These are phyloP conservation scores for Geosmithia putterillii DNA, from an alignment of 2,329 filamentous ascomycete genomes.

Conservation along the genomic window DNA sequence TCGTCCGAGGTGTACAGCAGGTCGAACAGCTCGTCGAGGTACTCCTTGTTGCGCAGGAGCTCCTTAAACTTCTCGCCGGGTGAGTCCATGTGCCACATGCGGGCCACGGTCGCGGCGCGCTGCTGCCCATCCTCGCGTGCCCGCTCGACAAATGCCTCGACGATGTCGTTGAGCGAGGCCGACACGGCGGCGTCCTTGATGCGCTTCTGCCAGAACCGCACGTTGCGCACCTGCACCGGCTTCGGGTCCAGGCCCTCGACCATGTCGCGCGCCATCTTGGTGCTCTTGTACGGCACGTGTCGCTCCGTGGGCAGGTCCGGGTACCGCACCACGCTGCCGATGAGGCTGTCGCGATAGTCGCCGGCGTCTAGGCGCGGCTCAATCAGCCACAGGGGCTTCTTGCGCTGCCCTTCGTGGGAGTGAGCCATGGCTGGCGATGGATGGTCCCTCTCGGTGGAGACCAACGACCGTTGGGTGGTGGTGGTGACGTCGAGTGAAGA, in stretches of 20 bases:
- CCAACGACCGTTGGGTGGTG: not conserved
- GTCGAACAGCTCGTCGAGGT: constrained; percentile 14
- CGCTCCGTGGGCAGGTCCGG: constrained; percentile 12
- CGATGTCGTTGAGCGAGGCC: constrained; percentile 12
- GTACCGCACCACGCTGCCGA: constrained; percentile 16
- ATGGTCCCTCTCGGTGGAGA: not conserved
- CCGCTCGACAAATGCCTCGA: constrained; percentile 12
- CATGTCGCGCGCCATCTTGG: constrained; percentile 10
- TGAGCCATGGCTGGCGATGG: not conserved
- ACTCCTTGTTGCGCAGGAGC: constrained; percentile 11
- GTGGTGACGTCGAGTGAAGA: too few species aligned
- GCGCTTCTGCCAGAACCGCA: constrained; percentile 13
- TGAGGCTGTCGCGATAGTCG: constrained; percentile 15
- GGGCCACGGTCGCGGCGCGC: constrained; percentile 12
- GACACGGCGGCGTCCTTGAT: constrained; percentile 11
- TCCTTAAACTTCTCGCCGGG: constrained; percentile 15
- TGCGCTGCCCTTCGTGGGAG: constrained; percentile 3
- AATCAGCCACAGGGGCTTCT: constrained; percentile 15
- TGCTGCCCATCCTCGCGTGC: constrained; percentile 8
- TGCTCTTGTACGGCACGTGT: constrained; percentile 10
- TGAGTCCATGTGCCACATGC: constrained; percentile 17
- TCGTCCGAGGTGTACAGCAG: constrained; percentile 8
- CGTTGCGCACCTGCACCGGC: constrained; percentile 13
- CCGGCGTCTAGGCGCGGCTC: constrained; percentile 13
- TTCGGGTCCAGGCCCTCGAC: constrained; percentile 13